phyloP scores from a whole-genome alignment of 1,139 yeast species.

The Taiozyma sp. region DNA sequence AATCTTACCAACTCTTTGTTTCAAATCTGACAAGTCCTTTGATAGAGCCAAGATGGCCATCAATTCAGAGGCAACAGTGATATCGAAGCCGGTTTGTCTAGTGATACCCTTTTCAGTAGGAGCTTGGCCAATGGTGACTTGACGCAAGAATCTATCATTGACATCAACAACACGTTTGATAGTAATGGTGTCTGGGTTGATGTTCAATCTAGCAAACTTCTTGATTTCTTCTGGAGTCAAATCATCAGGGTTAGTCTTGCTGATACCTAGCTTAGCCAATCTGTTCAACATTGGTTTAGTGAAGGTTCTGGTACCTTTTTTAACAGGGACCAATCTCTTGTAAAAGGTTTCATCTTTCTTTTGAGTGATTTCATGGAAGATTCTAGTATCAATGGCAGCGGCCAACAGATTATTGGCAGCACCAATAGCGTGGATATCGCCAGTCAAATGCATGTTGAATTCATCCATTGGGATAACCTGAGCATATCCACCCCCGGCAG shows the following conservation, averaged over 20 bases:
- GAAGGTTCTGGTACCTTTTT: conserved; percentile 61
- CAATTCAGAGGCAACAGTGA: conserved; percentile 76
- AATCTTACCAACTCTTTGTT: conserved; percentile 64
- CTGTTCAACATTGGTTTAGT: conserved; percentile 66
- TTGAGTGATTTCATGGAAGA: conserved; percentile 94
- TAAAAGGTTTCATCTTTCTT: conserved; percentile 60
- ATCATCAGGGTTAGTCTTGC: conserved; percentile 63
- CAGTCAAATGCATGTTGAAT: conserved; percentile 96
- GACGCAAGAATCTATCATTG: conserved; percentile 74
- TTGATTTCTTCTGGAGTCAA: conserved; percentile 61
- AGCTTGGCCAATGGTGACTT: conserved; percentile 71
- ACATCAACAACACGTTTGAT: conserved; percentile 79
- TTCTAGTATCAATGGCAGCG: conserved; percentile 97
- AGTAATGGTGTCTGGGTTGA: conserved; percentile 70
- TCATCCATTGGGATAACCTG: conserved; percentile 99
- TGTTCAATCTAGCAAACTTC: conserved; percentile 60
- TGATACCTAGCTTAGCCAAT: conserved; percentile 57
- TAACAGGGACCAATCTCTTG: conserved; percentile 66
- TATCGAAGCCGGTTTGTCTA: conserved; percentile 75
- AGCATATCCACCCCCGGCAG: conserved; percentile 99
- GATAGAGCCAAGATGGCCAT: conserved; percentile 82
- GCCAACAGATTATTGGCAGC: conserved; percentile 95
- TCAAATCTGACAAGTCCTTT: conserved; percentile 58
- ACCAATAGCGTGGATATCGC: conserved; percentile 96
- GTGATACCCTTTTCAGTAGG: conserved; percentile 73